Evolutionary conservation across 2,329 filamentous ascomycete species (phyloP).

Genomic region (Tolypocladium sp.): DNA sequence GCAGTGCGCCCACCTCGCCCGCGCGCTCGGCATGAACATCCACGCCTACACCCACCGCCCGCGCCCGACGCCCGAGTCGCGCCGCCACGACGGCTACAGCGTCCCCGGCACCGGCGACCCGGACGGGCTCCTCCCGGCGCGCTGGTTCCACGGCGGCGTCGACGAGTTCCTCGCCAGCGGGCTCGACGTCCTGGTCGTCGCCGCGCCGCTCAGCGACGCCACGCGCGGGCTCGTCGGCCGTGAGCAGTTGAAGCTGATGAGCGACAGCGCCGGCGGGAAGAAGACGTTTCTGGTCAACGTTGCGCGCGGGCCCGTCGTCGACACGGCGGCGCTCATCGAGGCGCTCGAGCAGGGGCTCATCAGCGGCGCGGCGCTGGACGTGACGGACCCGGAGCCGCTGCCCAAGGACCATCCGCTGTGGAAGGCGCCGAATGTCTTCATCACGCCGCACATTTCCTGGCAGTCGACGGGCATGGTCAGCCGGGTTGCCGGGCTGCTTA

Average conservation of each 20-base stretch:
- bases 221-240: conserved; percentile 32
- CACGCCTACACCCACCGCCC: conserved; percentile 58
- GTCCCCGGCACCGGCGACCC: conserved; percentile 51
- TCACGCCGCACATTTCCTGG: conserved; percentile 34
- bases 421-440: conserved; percentile 53
- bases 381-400: conserved; percentile 64
- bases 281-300: conserved; percentile 55
- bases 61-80: conserved; percentile 48
- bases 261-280: background rate
- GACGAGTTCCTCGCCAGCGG: conserved; percentile 32
- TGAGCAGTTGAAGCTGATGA: conserved; percentile 30
- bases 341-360: conserved; percentile 35
- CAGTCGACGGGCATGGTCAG: conserved; percentile 17
- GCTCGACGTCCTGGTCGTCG: conserved; percentile 34
- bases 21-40: conserved; percentile 56
- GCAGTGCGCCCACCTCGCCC: conserved; percentile 36
- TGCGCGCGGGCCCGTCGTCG: conserved; percentile 39
- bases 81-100: conserved; percentile 49
- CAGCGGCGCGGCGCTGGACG: conserved; percentile 58
- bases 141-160: conserved; percentile 33
- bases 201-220: conserved; percentile 27
- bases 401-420: conserved; percentile 55
- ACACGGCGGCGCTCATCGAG: conserved; percentile 41
- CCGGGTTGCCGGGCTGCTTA: conserved; percentile 15
- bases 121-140: conserved; percentile 28